phyloP scores from a whole-genome alignment of 1,284 basidiomycete genomes.

The Fomitopsis palustris region DNA sequence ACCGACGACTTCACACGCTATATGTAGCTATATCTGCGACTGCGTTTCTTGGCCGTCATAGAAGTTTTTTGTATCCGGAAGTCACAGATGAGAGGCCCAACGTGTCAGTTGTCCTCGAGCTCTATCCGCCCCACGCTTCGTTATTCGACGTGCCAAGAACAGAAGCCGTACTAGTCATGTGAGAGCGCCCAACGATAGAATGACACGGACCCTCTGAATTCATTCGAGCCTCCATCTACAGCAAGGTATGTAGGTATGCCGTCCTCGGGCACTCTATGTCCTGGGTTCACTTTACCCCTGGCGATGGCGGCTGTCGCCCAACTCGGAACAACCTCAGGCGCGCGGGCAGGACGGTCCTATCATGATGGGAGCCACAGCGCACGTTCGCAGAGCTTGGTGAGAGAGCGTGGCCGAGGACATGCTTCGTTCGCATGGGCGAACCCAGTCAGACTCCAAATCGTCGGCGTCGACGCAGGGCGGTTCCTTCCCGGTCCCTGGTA shows the following conservation, averaged over 20 bases:
- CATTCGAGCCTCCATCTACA: no score
- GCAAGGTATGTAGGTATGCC: no score
- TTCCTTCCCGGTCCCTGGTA: not conserved
- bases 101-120: no score
- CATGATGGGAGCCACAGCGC: not conserved
- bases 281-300: no score
- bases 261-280: not conserved
- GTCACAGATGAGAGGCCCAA: no score
- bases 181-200: no score
- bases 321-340: not conserved
- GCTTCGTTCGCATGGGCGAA: not conserved
- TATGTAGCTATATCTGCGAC: not conserved
- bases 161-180: no score
- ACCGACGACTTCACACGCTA: no score
- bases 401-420: not conserved
- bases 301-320: not conserved
- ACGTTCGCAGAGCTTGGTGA: not conserved
- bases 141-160: no score
- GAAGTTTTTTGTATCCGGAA: no score
- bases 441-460: not conserved
- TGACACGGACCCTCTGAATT: no score
- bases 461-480: not conserved
- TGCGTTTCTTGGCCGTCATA: not conserved
- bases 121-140: no score
- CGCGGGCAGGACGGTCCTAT: not conserved